Percentiles rank a stretch among this genome's conserved stretches.
Conservation (phyloP, 139 green algal species). For the Chlorella sp. region DNA sequence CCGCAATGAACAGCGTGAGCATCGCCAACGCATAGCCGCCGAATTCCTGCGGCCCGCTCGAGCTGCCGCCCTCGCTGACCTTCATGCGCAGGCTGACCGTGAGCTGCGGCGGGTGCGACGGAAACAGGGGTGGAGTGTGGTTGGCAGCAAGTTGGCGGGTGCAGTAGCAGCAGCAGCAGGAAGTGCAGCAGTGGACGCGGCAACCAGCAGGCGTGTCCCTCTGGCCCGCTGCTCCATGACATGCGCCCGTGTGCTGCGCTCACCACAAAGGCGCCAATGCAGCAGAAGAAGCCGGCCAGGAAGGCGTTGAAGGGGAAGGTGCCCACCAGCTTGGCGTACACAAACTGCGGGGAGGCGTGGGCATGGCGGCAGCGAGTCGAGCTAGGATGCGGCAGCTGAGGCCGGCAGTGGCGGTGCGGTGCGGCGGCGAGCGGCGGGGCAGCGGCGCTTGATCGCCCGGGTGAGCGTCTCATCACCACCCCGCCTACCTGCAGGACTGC, state of each 20-base stretch:
- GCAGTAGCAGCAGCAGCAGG: too few species aligned
- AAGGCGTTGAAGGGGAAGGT: constrained; percentile 92
- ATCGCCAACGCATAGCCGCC: constrained; percentile 82
- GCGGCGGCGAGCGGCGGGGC: neutral
- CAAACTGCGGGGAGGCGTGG: constrained; percentile 56
- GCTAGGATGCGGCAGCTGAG: neutral
- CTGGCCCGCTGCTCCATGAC: too few species aligned
- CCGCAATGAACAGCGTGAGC: constrained; percentile 70
- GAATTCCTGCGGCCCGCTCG: constrained; percentile 72
- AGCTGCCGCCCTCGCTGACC: constrained; percentile 44
- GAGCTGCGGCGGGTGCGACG: constrained; percentile 24
- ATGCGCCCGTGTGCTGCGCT: too few species aligned
- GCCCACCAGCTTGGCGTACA: constrained; percentile 80
- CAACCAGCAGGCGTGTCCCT: too few species aligned
- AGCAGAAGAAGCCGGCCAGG: constrained; percentile 75
- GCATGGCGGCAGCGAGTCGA: neutral
- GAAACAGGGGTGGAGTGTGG: too few species aligned
- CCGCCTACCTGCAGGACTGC: constrained; percentile 10
- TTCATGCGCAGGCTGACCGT: constrained; percentile 78
- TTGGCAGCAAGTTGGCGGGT: too few species aligned
- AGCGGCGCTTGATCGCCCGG: neutral
- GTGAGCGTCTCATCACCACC: neutral
- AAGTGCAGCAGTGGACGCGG: too few species aligned
- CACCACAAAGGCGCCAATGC: constrained; percentile 73
- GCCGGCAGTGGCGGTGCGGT: neutral